These are phyloP conservation scores for Leishmania arabica DNA, from an alignment of 208 protist species.

Conservation along the genomic window DNA sequence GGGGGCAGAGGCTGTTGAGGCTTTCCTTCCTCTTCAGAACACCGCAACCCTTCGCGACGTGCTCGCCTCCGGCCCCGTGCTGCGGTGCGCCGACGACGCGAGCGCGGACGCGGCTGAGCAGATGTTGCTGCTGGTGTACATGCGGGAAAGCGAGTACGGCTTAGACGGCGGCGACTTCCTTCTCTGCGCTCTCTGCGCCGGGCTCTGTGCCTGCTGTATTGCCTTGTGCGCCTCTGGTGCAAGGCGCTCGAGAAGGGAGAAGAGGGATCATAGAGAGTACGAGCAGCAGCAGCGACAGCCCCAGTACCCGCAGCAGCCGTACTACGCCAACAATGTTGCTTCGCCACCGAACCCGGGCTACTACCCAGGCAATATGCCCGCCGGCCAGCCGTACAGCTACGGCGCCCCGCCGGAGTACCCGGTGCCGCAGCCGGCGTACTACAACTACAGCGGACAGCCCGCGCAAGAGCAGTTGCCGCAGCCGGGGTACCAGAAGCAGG, in stretches of 20 bases:
- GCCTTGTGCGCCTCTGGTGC: slow-evolving; percentile 18
- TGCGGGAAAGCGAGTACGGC: slow-evolving; percentile 21
- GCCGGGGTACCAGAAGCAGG: not conserved
- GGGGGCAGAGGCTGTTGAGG: not conserved
- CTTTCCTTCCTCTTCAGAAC: slow-evolving; percentile 19
- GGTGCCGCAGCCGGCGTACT: slow-evolving; percentile 27
- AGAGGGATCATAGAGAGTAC: slow-evolving; percentile 1
- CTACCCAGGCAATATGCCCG: slow-evolving; percentile 3
- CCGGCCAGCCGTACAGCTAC: slow-evolving; percentile 11
- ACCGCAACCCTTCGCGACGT: slow-evolving; percentile 24
- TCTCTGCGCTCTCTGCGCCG: slow-evolving; percentile 19
- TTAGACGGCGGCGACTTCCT: slow-evolving; percentile 12
- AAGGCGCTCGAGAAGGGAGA: not conserved
- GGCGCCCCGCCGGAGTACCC: slow-evolving; percentile 32
- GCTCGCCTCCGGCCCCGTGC: slow-evolving; percentile 1
- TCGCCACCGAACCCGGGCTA: not conserved
- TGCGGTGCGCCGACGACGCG: slow-evolving; percentile 4
- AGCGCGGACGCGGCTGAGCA: not conserved
- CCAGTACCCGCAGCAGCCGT: slow-evolving; percentile 6
- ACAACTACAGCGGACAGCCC: slow-evolving; percentile 32
- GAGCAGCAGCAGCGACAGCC: slow-evolving; percentile 13
- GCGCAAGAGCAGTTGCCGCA: not conserved
- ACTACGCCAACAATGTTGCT: slow-evolving; percentile 1
- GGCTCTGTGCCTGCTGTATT: slow-evolving; percentile 15
- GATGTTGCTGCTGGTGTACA: slow-evolving; percentile 22